phyloP scores from a whole-genome alignment of 306 rosid species.

The Cucurbita moschata region DNA sequence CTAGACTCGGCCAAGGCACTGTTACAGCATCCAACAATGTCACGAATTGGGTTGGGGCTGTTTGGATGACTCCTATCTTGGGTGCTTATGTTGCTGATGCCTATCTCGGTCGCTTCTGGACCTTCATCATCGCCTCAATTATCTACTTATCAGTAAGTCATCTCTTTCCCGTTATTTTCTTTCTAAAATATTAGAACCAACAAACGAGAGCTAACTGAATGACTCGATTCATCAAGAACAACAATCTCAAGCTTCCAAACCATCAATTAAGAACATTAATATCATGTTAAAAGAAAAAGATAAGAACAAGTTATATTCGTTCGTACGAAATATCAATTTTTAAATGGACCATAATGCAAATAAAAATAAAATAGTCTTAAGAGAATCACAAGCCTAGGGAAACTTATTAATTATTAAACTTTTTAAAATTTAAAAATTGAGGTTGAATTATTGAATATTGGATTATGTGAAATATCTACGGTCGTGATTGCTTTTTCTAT shows the following conservation, averaged over 20 bases:
- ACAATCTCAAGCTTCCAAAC: not conserved
- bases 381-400: not conserved
- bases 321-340: not conserved
- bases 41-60: slow-evolving; percentile 50
- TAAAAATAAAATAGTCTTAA: not conserved
- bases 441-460: slow-evolving; percentile 1
- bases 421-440: not conserved
- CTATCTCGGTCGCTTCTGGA: slow-evolving; percentile 69
- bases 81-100: slow-evolving; percentile 89
- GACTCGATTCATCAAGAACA: not conserved
- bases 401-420: not conserved
- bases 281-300: not conserved
- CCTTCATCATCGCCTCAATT: slow-evolving; percentile 39
- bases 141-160: slow-evolving; percentile 46
- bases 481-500: not conserved
- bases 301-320: not conserved
- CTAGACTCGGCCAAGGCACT: slow-evolving; percentile 31
- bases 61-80: slow-evolving; percentile 66
- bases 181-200: too few relatives aligned
- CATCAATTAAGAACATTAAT: not conserved
- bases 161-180: not conserved
- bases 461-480: not conserved
- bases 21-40: slow-evolving; percentile 31
- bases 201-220: too few relatives aligned
- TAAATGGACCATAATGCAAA: not conserved